Evolutionary conservation across 768 basidiomycete species (phyloP).

Genomic region (Panaeolus cyanescens): DNA sequence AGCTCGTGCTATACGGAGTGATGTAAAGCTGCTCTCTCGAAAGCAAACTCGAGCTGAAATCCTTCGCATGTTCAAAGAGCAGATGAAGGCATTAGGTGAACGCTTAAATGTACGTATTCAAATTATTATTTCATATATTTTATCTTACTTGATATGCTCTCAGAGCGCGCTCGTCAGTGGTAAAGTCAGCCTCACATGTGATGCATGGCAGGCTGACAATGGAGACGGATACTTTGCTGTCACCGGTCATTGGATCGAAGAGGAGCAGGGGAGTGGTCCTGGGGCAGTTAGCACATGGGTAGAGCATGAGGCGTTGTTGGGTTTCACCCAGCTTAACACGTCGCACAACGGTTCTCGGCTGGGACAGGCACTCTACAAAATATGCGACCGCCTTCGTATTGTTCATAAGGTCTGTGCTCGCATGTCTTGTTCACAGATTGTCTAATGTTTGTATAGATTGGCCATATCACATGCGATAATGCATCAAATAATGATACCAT

Average conservation of each 20-base stretch:
- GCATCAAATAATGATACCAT: constrained; percentile 10
- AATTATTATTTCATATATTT: too few species aligned
- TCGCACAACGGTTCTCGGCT: constrained; percentile 34
- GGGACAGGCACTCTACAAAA: constrained; percentile 26
- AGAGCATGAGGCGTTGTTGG: constrained; percentile 32
- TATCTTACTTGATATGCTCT: background rate
- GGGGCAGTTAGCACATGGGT: too few species aligned
- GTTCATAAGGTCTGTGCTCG: constrained; percentile 9
- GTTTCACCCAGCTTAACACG: constrained; percentile 35
- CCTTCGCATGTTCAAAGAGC: constrained; percentile 1
- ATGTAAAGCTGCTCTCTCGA: background rate
- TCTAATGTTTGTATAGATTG: constrained; percentile 1
- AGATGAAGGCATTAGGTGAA: constrained; percentile 4
- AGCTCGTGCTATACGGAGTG: background rate
- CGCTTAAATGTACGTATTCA: constrained; percentile 5
- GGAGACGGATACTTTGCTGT: constrained; percentile 31
- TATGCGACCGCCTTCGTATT: constrained; percentile 7
- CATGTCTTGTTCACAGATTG: background rate
- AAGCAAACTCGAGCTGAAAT: constrained; percentile 3
- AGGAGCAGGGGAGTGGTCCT: constrained; percentile 23
- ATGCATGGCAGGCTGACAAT: constrained; percentile 43
- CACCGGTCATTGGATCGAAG: constrained; percentile 37
- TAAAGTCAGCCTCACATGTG: constrained; percentile 32
- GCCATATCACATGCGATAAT: constrained; percentile 10
- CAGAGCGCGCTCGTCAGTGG: constrained; percentile 10